phyloP scores from a whole-genome alignment of 148 eudicot genomes.

The Spergularia marina region DNA sequence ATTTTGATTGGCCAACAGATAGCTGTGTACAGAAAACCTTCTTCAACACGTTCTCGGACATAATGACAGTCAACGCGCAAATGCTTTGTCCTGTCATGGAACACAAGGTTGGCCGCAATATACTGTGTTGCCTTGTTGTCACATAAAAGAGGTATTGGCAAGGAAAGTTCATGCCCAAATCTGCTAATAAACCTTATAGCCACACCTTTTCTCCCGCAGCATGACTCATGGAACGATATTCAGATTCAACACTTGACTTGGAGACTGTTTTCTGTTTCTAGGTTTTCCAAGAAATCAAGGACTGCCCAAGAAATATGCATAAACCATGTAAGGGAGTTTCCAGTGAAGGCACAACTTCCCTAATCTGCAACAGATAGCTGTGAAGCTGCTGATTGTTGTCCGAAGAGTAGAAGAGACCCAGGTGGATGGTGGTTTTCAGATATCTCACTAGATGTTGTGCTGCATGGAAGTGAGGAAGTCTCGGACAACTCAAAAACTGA shows the following conservation, averaged over 20 bases:
- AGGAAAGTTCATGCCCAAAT: background rate
- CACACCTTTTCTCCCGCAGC: too few species aligned
- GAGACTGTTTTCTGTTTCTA: too few species aligned
- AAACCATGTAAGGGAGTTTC: too few species aligned
- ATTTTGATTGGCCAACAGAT: background rate
- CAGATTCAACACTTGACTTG: too few species aligned
- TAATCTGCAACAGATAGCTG: too few species aligned
- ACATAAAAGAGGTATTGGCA: background rate
- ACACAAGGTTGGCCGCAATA: background rate
- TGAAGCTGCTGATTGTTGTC: too few species aligned
- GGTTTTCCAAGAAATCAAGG: too few species aligned
- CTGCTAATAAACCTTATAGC: too few species aligned
- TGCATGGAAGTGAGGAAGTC: background rate
- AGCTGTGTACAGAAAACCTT: background rate
- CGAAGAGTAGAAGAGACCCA: too few species aligned
- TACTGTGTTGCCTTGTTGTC: background rate
- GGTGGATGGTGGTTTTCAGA: background rate
- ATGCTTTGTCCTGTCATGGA: slow-evolving; percentile 13
- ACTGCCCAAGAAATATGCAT: too few species aligned
- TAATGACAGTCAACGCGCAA: background rate
- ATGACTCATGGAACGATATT: too few species aligned
- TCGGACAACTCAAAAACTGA: background rate
- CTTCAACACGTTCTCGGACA: background rate
- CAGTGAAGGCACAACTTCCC: too few species aligned
- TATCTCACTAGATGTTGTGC: background rate